phyloP scores from a whole-genome alignment of 495 filamentous ascomycete species.

The Chaetomium tenue region DNA sequence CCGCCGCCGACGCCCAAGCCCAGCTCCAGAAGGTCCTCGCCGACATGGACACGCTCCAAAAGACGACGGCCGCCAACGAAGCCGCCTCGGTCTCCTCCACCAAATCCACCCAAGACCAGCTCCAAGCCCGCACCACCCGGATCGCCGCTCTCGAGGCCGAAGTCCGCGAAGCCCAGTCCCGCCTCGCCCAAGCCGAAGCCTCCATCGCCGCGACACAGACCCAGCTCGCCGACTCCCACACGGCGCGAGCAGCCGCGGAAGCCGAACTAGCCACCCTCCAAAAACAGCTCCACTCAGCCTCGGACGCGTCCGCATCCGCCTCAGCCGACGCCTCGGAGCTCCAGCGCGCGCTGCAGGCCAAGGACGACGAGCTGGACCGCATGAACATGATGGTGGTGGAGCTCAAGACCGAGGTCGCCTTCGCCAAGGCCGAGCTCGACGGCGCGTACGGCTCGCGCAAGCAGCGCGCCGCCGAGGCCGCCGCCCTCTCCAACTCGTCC shows the following conservation, averaged over 20 bases:
- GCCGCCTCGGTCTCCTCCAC: constrained; percentile 39
- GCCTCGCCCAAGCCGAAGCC: constrained; percentile 34
- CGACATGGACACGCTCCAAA: constrained; percentile 50
- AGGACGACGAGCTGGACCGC: constrained; percentile 65
- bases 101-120: constrained; percentile 47
- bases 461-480: constrained; percentile 73
- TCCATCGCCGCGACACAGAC: constrained; percentile 20
- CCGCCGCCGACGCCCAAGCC: constrained; percentile 45
- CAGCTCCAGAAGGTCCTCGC: constrained; percentile 53
- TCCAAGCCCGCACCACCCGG: constrained; percentile 48
- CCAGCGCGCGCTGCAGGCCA: constrained; percentile 47
- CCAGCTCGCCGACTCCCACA: constrained; percentile 22
- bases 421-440: constrained; percentile 92
- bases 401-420: constrained; percentile 84
- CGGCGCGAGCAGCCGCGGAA: constrained; percentile 31
- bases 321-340: constrained; percentile 31
- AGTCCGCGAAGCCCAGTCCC: constrained; percentile 44
- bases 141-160: constrained; percentile 50
- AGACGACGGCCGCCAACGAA: constrained; percentile 35
- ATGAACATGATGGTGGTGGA: constrained; percentile 81
- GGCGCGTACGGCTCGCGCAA: constrained; percentile 81
- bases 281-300: constrained; percentile 11
- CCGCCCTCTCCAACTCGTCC: constrained; percentile 61
- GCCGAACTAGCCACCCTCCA: constrained; percentile 33
- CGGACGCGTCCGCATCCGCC: constrained; percentile 24